phyloP scores from a whole-genome alignment of 2,329 filamentous ascomycete species.

The Diaporthe sp. region DNA sequence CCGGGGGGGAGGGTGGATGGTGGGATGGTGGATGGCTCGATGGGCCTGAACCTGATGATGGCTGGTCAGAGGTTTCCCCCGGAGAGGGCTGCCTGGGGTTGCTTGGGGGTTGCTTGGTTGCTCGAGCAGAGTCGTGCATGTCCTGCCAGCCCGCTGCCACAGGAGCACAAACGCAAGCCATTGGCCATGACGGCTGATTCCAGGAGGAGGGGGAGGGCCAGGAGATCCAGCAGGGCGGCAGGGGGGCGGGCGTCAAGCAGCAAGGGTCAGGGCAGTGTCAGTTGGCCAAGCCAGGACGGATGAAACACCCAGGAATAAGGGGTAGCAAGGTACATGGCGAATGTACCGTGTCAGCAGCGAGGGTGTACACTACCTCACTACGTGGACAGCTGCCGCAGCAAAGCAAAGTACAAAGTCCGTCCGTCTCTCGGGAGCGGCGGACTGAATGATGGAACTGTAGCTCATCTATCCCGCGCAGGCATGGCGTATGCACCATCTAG shows the following conservation, averaged over 20 bases:
- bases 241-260: constrained; percentile 17
- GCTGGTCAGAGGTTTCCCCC: not conserved
- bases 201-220: constrained; percentile 25
- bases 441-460: not conserved
- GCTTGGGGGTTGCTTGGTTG: not conserved
- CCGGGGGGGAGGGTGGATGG: not conserved
- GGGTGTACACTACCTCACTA: too few relatives aligned
- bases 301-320: constrained; percentile 35
- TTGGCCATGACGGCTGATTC: constrained; percentile 33
- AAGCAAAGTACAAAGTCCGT: not conserved
- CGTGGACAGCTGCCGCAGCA: not conserved
- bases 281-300: constrained; percentile 33
- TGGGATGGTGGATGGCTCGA: constrained; percentile 4
- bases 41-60: constrained; percentile 17
- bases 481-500: constrained; percentile 29
- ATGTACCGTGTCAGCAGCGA: not conserved
- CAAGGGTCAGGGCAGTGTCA: constrained; percentile 34
- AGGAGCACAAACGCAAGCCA: constrained; percentile 7
- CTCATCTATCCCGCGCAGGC: constrained; percentile 22
- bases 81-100: not conserved
- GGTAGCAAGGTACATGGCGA: constrained; percentile 8
- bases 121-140: constrained; percentile 23
- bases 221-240: constrained; percentile 4
- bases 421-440: not conserved
- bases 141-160: not conserved